Evolutionary conservation across 352 stramenopile species (phyloP).

Genomic region (Globisporangium splendens): DNA sequence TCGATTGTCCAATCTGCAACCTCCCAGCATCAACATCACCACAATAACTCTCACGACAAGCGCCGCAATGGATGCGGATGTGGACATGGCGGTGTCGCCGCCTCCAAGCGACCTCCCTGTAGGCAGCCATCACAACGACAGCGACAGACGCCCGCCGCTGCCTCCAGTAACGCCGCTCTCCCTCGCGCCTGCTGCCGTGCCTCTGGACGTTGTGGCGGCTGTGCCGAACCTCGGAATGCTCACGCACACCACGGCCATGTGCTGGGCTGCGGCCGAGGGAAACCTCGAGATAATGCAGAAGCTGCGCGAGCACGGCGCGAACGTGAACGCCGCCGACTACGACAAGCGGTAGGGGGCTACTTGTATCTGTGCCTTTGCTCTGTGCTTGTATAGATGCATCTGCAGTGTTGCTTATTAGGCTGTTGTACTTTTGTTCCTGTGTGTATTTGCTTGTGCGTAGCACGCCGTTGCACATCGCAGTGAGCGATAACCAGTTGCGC

Average conservation of each 20-base stretch:
- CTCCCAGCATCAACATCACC: too few relatives aligned
- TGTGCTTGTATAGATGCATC: too few relatives aligned
- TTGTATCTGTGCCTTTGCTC: too few relatives aligned
- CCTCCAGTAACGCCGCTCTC: too few relatives aligned
- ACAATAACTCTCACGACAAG: too few relatives aligned
- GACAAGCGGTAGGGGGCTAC: constrained; percentile 78
- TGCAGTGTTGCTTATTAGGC: neutral
- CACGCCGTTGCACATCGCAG: constrained; percentile 73
- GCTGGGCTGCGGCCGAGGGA: constrained; percentile 64
- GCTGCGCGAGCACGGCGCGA: constrained; percentile 50
- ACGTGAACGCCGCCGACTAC: constrained; percentile 77
- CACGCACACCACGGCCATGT: constrained; percentile 71
- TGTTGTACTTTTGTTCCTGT: too few relatives aligned
- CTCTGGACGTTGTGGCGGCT: neutral
- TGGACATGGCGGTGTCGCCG: neutral
- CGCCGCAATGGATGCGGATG: neutral
- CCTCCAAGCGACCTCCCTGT: neutral
- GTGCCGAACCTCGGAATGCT: constrained; percentile 20
- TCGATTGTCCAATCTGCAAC: too few relatives aligned
- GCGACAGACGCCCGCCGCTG: neutral
- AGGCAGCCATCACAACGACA: too few relatives aligned
- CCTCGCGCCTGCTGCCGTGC: too few relatives aligned
- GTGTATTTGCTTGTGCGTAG: constrained; percentile 19
- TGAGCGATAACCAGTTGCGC: constrained; percentile 55
- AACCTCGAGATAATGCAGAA: constrained; percentile 59